These are phyloP conservation scores for Fragosphaeria purpurea DNA, from an alignment of 2,329 filamentous ascomycete genomes.

Conservation along the genomic window DNA sequence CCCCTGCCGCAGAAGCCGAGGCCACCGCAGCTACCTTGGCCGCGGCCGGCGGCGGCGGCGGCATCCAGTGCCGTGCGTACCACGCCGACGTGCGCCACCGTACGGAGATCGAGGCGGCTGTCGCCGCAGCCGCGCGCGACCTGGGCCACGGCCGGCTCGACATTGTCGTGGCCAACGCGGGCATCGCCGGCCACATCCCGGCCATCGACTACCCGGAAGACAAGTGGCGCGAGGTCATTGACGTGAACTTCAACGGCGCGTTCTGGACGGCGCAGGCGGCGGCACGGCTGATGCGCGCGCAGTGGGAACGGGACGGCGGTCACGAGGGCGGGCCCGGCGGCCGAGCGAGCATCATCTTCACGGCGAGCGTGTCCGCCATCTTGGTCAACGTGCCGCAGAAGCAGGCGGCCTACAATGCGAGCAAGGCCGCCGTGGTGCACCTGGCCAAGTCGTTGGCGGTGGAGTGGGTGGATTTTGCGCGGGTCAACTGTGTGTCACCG, in stretches of 20 bases:
- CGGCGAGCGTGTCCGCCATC: constrained; percentile 51
- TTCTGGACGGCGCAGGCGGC: constrained; percentile 34
- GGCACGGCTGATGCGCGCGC: constrained; percentile 21
- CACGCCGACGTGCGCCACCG: constrained; percentile 26
- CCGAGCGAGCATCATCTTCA: constrained; percentile 30
- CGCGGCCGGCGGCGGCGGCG: constrained; percentile 10
- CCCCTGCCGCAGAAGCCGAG: constrained; percentile 20
- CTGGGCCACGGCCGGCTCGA: constrained; percentile 27
- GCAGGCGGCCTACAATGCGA: constrained; percentile 65
- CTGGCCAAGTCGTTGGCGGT: constrained; percentile 59
- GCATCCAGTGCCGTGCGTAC: constrained; percentile 27
- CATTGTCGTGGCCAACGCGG: constrained; percentile 32
- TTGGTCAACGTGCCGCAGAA: constrained; percentile 68
- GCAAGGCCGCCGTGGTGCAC: constrained; percentile 54
- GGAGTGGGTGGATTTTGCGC: constrained; percentile 66
- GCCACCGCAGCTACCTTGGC: constrained; percentile 20
- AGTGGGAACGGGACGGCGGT: no score
- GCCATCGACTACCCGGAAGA: constrained; percentile 31
- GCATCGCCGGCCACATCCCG: constrained; percentile 26
- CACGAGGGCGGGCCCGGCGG: constrained; percentile 9
- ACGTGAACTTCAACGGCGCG: constrained; percentile 27
- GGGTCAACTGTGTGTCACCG: constrained; percentile 60
- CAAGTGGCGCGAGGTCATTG: constrained; percentile 21
- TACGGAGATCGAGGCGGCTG: constrained; percentile 19
- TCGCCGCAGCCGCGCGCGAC: constrained; percentile 25